Percentiles rank a stretch among this genome's conserved stretches.
phyloP scores from a whole-genome alignment of 805 yeast species.

The Monosporozyma aquatica region DNA sequence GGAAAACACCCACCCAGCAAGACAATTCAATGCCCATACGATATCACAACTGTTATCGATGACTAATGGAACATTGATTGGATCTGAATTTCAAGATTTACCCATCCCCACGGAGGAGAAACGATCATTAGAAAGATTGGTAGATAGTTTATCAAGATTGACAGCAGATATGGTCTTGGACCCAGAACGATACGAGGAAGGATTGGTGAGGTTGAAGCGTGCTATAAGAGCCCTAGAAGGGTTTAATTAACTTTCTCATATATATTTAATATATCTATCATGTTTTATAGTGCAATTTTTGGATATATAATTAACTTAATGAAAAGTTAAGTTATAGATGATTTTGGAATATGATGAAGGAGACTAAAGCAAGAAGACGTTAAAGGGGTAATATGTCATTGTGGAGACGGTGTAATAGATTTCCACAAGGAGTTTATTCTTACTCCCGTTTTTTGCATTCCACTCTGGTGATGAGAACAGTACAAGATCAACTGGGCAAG shows the following conservation, averaged over 20 bases:
- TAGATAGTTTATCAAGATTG: slow-evolving; percentile 74
- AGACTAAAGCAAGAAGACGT: no score
- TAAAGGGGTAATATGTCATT: no score
- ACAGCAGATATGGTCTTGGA: slow-evolving; percentile 89
- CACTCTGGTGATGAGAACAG: no score
- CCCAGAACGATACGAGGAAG: slow-evolving; percentile 70
- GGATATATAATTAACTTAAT: not conserved
- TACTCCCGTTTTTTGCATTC: no score
- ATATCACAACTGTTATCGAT: slow-evolving; percentile 31
- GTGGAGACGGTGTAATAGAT: no score
- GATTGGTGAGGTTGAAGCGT: slow-evolving; percentile 66
- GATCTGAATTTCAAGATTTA: slow-evolving; percentile 60
- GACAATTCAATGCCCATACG: slow-evolving; percentile 27
- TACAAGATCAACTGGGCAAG: no score
- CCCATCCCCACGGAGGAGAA: slow-evolving; percentile 71
- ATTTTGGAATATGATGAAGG: no score
- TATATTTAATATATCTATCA: no score
- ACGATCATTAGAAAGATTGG: slow-evolving; percentile 71
- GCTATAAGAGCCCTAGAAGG: slow-evolving; percentile 87
- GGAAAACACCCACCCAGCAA: not conserved
- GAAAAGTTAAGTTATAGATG: no score
- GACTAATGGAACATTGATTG: slow-evolving; percentile 35
- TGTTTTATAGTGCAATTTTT: not conserved
- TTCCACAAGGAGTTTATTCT: no score
- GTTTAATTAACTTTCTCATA: no score